Conservation (phyloP, 1,139 yeast genomes). For the Yamadazyma triangularis region DNA sequence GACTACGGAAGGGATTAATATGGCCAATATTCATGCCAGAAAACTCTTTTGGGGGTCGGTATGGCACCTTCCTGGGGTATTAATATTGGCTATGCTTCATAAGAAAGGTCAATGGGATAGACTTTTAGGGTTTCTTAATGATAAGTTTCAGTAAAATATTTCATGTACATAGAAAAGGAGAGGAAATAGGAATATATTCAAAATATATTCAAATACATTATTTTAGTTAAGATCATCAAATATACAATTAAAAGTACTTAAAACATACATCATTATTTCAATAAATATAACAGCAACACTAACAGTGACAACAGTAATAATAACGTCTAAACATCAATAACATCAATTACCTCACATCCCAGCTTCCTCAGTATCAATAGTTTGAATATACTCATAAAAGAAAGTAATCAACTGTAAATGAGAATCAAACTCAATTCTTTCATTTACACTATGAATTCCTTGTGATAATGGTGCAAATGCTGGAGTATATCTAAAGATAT, state of each 20-base stretch:
- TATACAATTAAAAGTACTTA: no score
- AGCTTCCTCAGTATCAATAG: conserved; percentile 19
- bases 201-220: no score
- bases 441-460: conserved; percentile 38
- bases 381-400: conserved; percentile 30
- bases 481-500: conserved; percentile 67
- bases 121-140: no score
- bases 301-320: no score
- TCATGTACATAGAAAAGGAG: no score
- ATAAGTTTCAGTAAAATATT: no score
- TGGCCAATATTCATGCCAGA: conserved; percentile 68
- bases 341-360: no score
- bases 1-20: conserved; percentile 48
- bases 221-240: no score
- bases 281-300: no score
- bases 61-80: conserved; percentile 86
- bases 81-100: conserved; percentile 89
- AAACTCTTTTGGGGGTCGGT: conserved; percentile 93
- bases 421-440: conserved; percentile 27
- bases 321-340: no score
- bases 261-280: no score
- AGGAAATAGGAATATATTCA: no score
- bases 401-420: conserved; percentile 42
- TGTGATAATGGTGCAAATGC: conserved; percentile 17
- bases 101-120: conserved; percentile 96